phyloP scores from a whole-genome alignment of 495 filamentous ascomycete genomes.

The Penicillium simplicissimum region DNA sequence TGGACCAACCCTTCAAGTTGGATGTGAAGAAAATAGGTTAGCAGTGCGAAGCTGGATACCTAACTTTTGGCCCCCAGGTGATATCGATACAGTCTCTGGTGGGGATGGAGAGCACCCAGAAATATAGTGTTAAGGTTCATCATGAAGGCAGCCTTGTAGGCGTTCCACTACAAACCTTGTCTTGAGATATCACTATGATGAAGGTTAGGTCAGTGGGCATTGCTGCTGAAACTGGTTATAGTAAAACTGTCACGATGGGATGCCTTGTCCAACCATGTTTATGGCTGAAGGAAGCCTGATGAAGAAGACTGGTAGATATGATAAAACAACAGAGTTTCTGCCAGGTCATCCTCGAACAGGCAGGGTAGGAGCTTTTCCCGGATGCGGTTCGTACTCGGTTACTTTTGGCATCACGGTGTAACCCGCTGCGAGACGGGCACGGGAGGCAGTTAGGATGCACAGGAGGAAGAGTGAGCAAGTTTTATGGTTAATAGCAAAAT shows the following conservation, averaged over 20 bases:
- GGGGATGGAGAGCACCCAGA: neutral
- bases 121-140: neutral
- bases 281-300: conserved; percentile 1
- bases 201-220: neutral
- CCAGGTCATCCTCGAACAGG: conserved; percentile 11
- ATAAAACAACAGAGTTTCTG: neutral
- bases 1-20: neutral
- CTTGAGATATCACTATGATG: neutral
- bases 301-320: neutral
- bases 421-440: conserved; percentile 2
- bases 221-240: conserved; percentile 4
- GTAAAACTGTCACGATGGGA: conserved; percentile 10
- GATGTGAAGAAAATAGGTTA: conserved; percentile 1
- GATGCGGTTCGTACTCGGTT: conserved; percentile 24
- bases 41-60: neutral
- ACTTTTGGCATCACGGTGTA: conserved; percentile 28
- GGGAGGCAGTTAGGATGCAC: neutral
- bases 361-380: conserved; percentile 21
- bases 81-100: neutral
- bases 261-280: conserved; percentile 25
- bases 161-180: neutral
- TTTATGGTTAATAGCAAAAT: neutral
- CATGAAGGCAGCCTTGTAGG: neutral
- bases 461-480: neutral
- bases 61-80: neutral